Conservation (phyloP, 352 stramenopile genomes). For the Pythium sukuiense region DNA sequence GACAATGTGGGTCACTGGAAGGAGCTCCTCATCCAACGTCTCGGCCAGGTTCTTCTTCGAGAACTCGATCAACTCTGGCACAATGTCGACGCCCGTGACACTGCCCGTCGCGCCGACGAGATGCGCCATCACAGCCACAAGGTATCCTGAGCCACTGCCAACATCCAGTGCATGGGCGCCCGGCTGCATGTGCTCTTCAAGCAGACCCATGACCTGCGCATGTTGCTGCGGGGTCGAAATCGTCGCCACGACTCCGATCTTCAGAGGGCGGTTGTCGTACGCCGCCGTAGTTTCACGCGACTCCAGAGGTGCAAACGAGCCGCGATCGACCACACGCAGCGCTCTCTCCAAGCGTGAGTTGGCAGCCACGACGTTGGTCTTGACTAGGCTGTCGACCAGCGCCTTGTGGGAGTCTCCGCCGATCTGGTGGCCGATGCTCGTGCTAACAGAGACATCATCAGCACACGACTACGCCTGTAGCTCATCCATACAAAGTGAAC, state of each 20-base stretch:
- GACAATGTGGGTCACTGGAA: conserved; percentile 45
- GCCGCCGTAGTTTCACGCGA: conserved; percentile 32
- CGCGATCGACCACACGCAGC: conserved; percentile 66
- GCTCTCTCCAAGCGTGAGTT: conserved; percentile 62
- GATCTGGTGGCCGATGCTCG: conserved; percentile 83
- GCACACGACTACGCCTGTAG: background rate
- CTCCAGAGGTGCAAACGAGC: conserved; percentile 46
- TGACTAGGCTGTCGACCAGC: conserved; percentile 79
- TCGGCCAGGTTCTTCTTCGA: conserved; percentile 60
- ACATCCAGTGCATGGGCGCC: conserved; percentile 69
- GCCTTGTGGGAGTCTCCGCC: conserved; percentile 61
- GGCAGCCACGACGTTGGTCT: conserved; percentile 58
- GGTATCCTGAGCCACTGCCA: conserved; percentile 77
- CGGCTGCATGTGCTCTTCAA: conserved; percentile 64
- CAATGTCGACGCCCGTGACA: conserved; percentile 78
- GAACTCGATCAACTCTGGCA: conserved; percentile 69
- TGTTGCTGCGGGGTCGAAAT: conserved; percentile 89
- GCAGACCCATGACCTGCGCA: conserved; percentile 67
- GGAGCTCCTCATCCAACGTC: conserved; percentile 38
- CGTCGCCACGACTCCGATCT: conserved; percentile 76
- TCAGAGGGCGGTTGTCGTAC: conserved; percentile 77
- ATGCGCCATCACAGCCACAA: conserved; percentile 77
- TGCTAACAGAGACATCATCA: conserved; percentile 29
- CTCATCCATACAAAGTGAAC: background rate
- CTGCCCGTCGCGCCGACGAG: conserved; percentile 54